Evolutionary conservation across 2,329 filamentous ascomycete genomes (phyloP).

Genomic region (Thyridium curvatum): DNA sequence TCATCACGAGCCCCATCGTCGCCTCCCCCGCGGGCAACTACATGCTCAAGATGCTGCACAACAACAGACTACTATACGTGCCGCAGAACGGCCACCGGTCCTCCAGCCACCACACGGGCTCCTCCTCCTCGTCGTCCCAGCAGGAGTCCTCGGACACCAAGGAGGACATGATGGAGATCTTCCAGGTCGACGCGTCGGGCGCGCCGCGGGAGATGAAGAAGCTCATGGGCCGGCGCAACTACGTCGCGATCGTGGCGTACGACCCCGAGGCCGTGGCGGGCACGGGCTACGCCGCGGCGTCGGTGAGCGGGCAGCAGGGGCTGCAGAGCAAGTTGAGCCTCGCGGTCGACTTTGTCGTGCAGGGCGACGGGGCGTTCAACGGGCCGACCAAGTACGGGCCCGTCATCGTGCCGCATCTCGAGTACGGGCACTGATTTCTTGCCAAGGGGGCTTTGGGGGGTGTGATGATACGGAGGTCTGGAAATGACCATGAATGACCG

Average conservation of each 20-base stretch:
- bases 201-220: conserved; percentile 76
- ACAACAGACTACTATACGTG: conserved; percentile 86
- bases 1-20: conserved; percentile 84
- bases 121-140: too few relatives aligned
- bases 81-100: conserved; percentile 79
- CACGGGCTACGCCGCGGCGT: conserved; percentile 19
- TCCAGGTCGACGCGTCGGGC: conserved; percentile 90
- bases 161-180: conserved; percentile 99
- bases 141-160: conserved; percentile 84
- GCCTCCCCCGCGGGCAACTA: conserved; percentile 81
- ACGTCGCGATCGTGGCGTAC: conserved; percentile 88
- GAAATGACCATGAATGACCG: neutral
- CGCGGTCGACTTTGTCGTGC: conserved; percentile 94
- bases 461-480: neutral
- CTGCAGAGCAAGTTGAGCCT: conserved; percentile 65
- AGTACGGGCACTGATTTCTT: conserved; percentile 62
- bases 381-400: conserved; percentile 92
- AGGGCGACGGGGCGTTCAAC: conserved; percentile 72
- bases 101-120: too few relatives aligned
- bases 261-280: conserved; percentile 69
- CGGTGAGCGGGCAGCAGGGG: conserved; percentile 26
- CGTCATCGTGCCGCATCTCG: conserved; percentile 84
- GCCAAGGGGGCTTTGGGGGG: too few relatives aligned
- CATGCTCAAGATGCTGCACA: conserved; percentile 91
- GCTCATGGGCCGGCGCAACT: conserved; percentile 90